Conservation (phyloP, 768 basidiomycete genomes). For the Coprinopsis sp. region DNA sequence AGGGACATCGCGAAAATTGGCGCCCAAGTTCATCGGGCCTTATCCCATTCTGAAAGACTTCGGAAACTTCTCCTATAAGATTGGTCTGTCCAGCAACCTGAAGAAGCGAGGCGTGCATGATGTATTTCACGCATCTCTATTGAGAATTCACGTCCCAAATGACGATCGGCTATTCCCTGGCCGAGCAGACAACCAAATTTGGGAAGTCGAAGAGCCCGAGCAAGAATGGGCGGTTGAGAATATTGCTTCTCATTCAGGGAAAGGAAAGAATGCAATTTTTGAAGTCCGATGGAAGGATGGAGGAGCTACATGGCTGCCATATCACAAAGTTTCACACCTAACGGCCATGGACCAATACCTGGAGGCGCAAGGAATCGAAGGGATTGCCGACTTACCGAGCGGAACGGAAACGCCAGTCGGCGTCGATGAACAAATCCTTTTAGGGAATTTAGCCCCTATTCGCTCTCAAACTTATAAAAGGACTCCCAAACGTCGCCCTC, state of each 20-base stretch:
- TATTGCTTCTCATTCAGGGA: conserved; percentile 23
- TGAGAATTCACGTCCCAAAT: conserved; percentile 25
- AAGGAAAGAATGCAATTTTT: conserved; percentile 14
- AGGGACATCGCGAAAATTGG: conserved; percentile 31
- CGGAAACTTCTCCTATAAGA: conserved; percentile 21
- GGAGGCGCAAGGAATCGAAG: conserved; percentile 22
- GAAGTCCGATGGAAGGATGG: conserved; percentile 28
- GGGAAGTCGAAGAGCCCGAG: conserved; percentile 32
- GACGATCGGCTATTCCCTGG: conserved; percentile 31
- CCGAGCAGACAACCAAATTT: conserved; percentile 21
- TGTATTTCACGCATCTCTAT: too few species aligned
- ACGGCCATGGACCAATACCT: conserved; percentile 27
- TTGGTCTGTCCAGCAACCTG: conserved; percentile 18
- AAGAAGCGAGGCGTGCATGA: too few species aligned
- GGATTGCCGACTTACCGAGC: too few species aligned
- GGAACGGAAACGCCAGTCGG: too few species aligned
- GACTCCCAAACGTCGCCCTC: too few species aligned
- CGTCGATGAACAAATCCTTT: too few species aligned
- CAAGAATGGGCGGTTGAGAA: conserved; percentile 36
- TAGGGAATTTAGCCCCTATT: too few species aligned
- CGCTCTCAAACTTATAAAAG: too few species aligned
- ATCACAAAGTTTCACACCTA: conserved; percentile 19
- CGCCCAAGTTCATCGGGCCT: conserved; percentile 36
- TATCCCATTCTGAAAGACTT: conserved; percentile 22
- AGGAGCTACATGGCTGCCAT: conserved; percentile 30